Evolutionary conservation across 192 early-diverging fungal genomes (phyloP), one percentile per base, ranked within the genome.

Genomic region (Jimgerdemannia lactiflua): DNA sequence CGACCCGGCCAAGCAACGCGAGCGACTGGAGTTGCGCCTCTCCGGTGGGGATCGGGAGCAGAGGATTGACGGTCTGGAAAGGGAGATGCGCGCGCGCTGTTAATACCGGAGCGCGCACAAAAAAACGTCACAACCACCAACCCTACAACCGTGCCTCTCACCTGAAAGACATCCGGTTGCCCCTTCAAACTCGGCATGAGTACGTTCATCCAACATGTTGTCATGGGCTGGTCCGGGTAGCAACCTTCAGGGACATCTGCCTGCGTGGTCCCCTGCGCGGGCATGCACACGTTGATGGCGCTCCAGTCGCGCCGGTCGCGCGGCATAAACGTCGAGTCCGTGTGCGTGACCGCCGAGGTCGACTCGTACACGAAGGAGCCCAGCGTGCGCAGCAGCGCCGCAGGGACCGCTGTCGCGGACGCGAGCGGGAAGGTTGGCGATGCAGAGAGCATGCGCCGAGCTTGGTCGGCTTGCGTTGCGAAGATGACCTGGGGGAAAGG

Each of bases 61-160:
- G 79, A 14, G 89, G 89, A 75, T 91, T 90, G 17, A 87, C 86
- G 6, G 89, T 91, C 78, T 91, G 89, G n/a, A 29, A 29, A 29
- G 29, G 29, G 29, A 29, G 29, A 29, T 29, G 29, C 29, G 29
- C 29, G 29, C 1, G 29, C 29, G 29, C 29, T 29, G 29, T 29
- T 29, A 29, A 29, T 29, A 29, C 29, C 29, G 29, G 29, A 29
- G 29, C 29, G 29, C 29, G 29, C 29, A 29, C 29, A 29, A 29
- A 29, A n/a, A 29, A 29, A 29, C 29, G 29, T 29, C 29, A 29
- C 29, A 29, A 29, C 29, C 29, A 29, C 29, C 29, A 29, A 29
- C 29, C 29, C 29, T 29, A 29, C 29, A 29, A 29, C 29, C 29
- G 29, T 29, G 29, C 29, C 29, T 29, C 29, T 29, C 29, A 29